Evolutionary conservation across 2,329 filamentous ascomycete genomes (phyloP).

Genomic region (Colletotrichum sublineola): DNA sequence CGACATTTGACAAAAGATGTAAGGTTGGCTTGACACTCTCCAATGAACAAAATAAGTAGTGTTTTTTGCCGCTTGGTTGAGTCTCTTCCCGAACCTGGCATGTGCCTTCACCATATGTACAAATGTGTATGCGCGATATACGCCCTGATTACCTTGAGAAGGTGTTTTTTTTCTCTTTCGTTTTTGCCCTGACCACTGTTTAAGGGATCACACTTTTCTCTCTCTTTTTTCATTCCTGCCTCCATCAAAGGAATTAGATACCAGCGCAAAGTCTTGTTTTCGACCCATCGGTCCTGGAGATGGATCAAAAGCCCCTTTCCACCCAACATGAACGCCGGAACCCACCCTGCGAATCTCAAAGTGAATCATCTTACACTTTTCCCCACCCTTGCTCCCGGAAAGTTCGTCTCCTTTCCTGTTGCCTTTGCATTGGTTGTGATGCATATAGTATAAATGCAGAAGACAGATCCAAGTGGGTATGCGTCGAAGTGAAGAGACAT

Average conservation of each 20-base stretch:
- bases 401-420: slow-evolving; percentile 32
- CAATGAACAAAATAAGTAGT: slow-evolving; percentile 9
- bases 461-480: slow-evolving; percentile 42
- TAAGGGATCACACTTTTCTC: background rate
- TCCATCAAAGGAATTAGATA: background rate
- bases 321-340: slow-evolving; percentile 37
- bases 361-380: slow-evolving; percentile 36
- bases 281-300: slow-evolving; percentile 5
- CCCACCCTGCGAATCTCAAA: slow-evolving; percentile 27
- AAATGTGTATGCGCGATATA: slow-evolving; percentile 29
- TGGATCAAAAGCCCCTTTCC: slow-evolving; percentile 12
- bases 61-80: slow-evolving; percentile 27
- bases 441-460: slow-evolving; percentile 42
- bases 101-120: slow-evolving; percentile 36
- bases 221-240: background rate
- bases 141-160: slow-evolving; percentile 36
- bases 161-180: background rate
- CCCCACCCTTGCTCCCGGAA: slow-evolving; percentile 23
- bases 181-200: slow-evolving; percentile 6
- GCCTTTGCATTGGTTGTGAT: slow-evolving; percentile 30
- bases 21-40: slow-evolving; percentile 9
- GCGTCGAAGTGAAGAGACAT: slow-evolving; percentile 39
- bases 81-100: slow-evolving; percentile 21
- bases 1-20: background rate
- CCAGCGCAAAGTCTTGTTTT: background rate